Evolutionary conservation across 768 basidiomycete species (phyloP), one percentile per base, ranked within the genome.

Genomic region (Pleurotus djamor): DNA sequence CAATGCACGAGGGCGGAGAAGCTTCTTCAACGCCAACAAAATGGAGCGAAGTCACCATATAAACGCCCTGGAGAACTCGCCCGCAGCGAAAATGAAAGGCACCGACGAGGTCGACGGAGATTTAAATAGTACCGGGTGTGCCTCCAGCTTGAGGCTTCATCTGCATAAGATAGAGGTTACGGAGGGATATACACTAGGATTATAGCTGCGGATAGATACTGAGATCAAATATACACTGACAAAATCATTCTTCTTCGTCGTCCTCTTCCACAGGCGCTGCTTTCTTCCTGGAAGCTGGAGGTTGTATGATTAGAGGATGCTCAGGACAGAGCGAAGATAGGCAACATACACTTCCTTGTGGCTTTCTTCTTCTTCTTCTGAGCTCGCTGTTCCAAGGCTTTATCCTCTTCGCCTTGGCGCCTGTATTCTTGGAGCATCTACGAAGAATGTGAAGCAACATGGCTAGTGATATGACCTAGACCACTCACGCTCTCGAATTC

Each of bases 331-430:
- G 21, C 21, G 21, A 28, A 28, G 21, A 28, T 28, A 28, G 21
- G 21, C 10, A 41, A 47, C 45, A 16, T 17, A 47, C 45, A 47
- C 17, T 47, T 50, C 49, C 21, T 32, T 9, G 49, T 50, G 34
- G 49, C 49, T 16, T 33, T 35, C 49, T 33, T 50, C 49, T 89
- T 92, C 79, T 93, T 94, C 59, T 86, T 85, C 67, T 89, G 82
- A 12, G 92, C 94, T 34, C 91, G 85, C 65, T 89, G 91, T 75
- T 96, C 92, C 21, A 97, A 80, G 17, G 87, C 95, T 60, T 95
- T 87, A 64, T 98, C 96, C 70, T 96, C 96, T 61, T 88, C 85
- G 3, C 97, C 97, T 72, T 96, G 92, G 3, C 81, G 78, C 61
- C 82, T 86, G 68, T 91, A 83, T 64, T 94, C 90, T 16, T 92